These are phyloP conservation scores for Colletotrichum graminicola DNA, from an alignment of 2,329 filamentous ascomycete species.

Conservation along the genomic window DNA sequence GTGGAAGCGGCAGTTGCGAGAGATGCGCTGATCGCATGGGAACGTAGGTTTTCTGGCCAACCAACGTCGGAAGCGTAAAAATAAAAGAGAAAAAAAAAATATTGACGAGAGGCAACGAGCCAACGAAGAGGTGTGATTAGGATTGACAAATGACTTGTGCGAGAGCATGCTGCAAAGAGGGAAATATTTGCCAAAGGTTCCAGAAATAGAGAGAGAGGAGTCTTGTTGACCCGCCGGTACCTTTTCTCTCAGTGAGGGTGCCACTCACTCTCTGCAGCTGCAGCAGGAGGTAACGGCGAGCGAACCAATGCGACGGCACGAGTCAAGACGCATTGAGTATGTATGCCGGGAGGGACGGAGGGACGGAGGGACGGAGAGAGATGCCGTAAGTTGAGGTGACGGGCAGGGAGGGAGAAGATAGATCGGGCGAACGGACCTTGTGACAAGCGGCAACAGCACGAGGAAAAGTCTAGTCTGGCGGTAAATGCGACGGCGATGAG, in stretches of 20 bases:
- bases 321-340: conserved; percentile 36
- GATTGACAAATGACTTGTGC: conserved; percentile 13
- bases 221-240: conserved; percentile 20
- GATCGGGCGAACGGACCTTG: conserved; percentile 15
- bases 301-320: conserved; percentile 37
- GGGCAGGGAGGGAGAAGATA: background rate
- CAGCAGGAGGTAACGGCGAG: conserved; percentile 2
- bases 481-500: conserved; percentile 6
- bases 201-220: background rate
- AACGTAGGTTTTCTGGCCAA: background rate
- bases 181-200: conserved; percentile 16
- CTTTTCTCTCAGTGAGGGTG: conserved; percentile 29
- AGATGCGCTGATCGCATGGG: conserved; percentile 10
- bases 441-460: conserved; percentile 33
- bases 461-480: conserved; percentile 4
- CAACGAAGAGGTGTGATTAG: conserved; percentile 1
- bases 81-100: conserved; percentile 7
- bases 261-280: conserved; percentile 21
- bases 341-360: conserved; percentile 4
- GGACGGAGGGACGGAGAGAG: background rate
- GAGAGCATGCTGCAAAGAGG: conserved; percentile 1
- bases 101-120: background rate
- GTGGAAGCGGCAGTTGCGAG: background rate
- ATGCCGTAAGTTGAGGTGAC: background rate
- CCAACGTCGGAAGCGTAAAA: conserved; percentile 15